Base-by-base conservation (phyloP, 2,329 filamentous ascomycete species). In the Calonectria pseudoreteaudii region DNA sequence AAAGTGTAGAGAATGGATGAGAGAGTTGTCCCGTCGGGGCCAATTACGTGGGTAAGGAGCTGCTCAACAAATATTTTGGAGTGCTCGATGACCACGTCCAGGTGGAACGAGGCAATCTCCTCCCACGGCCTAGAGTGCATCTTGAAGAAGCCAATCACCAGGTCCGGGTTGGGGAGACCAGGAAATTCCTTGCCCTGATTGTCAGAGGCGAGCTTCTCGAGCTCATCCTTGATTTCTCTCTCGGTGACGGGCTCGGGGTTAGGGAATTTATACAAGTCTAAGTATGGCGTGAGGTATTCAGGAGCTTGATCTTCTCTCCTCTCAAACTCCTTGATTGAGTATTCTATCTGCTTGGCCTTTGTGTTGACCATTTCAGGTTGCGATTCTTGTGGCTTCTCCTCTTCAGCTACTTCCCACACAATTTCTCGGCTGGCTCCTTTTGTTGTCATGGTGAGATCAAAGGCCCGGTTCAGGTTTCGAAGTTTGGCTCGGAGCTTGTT, bases 171-270 rank as follows among this genome's bases (percentile, higher is more conserved):
- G 0, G 82, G 78, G 0, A 80, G 80, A 0, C 86, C 86, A 0
- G 86, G 85, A 26, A 87, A 84, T 60, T 87, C 85, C 1, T 72
- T 80, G 1, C 86, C 86, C 68, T 85, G 86, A 41, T 87, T 86
- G 0, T 71, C 75, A 0, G 83, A 81, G 2, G 84, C 85, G 9
- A 83, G 74, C 3, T 50, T 67, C 72, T 85, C 78, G 0, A 88
- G 76, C 10, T 85, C 76, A 0, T 34, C 23, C 0, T 72, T 72
- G 8, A 86, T 73, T 0, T 79, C 67, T 0, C 18, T 23, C 3
- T 70, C 66, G 0, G 71, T 67, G 11, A 83, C 77, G 0, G 26
- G 5, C 4, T 77, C 38, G 0, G 86, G 86, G 0, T 80, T 65
- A 0, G 75, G 71, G 30, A 84, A 79, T 0, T 81, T 64, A 66